A percentile compares a stretch with the other conserved stretches of the same genome.
Evolutionary conservation across 345 rosid genomes (phyloP).

Genomic region (Euphorbia lathyris): DNA sequence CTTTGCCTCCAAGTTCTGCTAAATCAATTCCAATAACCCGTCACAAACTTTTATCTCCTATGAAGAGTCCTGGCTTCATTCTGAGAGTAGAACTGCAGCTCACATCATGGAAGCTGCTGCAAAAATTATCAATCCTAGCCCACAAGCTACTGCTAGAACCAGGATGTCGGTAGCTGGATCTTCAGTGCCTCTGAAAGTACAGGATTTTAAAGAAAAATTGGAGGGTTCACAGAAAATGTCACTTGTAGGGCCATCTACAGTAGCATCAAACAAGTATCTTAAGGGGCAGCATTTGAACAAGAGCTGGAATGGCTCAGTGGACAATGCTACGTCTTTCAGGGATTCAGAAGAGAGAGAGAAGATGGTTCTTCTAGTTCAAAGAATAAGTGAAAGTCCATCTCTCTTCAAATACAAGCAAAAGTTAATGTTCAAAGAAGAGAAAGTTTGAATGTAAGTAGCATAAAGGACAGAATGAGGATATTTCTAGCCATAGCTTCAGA

Average conservation of each 20-base stretch:
- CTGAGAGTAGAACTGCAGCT: no score
- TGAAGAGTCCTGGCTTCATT: no score
- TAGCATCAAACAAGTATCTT: constrained; percentile 40
- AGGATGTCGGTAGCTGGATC: constrained; percentile 54
- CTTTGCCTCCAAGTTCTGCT: no score
- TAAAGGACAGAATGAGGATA: no score
- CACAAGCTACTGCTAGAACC: constrained; percentile 41
- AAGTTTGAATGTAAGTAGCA: no score
- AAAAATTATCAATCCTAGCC: constrained; percentile 59
- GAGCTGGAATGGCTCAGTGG: constrained; percentile 63
- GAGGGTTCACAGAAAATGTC: constrained; percentile 59
- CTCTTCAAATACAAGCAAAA: constrained; percentile 91
- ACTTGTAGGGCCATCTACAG: constrained; percentile 33
- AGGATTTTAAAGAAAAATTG: constrained; percentile 59
- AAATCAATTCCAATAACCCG: no score
- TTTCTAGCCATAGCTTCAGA: no score
- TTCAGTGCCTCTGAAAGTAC: constrained; percentile 59
- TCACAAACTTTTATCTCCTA: no score
- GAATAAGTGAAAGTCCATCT: constrained; percentile 61
- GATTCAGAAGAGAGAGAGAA: constrained; percentile 38
- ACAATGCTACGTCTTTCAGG: constrained; percentile 34
- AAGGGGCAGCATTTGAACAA: constrained; percentile 60
- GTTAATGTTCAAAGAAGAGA: no score
- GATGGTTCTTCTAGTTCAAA: constrained; percentile 46
- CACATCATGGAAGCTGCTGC: no score